phyloP scores from a whole-genome alignment of 495 filamentous ascomycete species.

The Hypoxylon fragiforme region DNA sequence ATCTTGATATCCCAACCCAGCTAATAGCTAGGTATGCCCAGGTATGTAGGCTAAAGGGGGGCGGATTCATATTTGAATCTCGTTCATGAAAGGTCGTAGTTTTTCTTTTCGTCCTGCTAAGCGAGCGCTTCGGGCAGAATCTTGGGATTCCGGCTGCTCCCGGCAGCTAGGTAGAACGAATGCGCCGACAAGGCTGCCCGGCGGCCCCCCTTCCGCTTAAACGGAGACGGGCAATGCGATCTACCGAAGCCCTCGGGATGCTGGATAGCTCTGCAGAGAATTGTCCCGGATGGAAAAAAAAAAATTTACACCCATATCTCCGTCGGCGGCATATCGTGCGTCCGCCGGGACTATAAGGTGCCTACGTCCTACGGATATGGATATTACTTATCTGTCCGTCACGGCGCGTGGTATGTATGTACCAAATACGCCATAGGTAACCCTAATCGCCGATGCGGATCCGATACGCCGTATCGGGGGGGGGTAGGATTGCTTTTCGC shows the following conservation, averaged over 20 bases:
- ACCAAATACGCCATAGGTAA: constrained; percentile 32
- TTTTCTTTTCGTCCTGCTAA: constrained; percentile 23
- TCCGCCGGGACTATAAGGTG: constrained; percentile 32
- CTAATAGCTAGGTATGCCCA: constrained; percentile 18
- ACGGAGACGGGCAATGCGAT: constrained; percentile 46
- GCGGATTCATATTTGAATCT: constrained; percentile 21
- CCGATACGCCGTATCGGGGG: constrained; percentile 24
- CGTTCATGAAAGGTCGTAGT: constrained; percentile 22
- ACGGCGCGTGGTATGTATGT: constrained; percentile 18
- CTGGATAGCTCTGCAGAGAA: constrained; percentile 34
- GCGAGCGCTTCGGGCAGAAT: constrained; percentile 12
- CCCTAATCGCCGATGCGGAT: constrained; percentile 22
- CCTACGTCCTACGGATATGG: constrained; percentile 29
- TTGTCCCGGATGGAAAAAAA: constrained; percentile 31
- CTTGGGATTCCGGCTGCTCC: constrained; percentile 18
- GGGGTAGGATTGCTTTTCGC: constrained; percentile 42
- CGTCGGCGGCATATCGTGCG: constrained; percentile 40
- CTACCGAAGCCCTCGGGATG: constrained; percentile 15
- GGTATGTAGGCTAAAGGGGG: not conserved
- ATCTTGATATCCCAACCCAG: constrained; percentile 25
- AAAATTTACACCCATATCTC: constrained; percentile 46
- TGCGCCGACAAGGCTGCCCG: constrained; percentile 31
- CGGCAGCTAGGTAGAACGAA: constrained; percentile 35
- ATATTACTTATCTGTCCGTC: constrained; percentile 4
- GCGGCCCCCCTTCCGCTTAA: constrained; percentile 35